Percentiles rank a stretch among this genome's conserved stretches.
Conservation (phyloP, 2,329 filamentous ascomycete genomes). For the Xylariaceae sp. region DNA sequence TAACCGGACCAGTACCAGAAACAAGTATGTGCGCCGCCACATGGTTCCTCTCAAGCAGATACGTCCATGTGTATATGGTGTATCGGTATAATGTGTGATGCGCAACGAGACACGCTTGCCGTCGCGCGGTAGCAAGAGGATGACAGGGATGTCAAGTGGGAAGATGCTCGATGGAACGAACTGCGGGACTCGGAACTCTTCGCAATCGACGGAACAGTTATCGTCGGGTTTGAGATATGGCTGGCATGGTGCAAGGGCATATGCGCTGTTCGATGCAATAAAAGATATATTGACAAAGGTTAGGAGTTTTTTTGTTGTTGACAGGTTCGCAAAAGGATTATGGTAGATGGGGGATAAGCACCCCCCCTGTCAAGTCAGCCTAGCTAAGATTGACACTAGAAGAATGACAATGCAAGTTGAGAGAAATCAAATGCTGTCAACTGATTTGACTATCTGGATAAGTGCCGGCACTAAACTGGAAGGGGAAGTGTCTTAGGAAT, state of each 20-base stretch:
- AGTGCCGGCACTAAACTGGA: no score
- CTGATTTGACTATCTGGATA: constrained; percentile 9
- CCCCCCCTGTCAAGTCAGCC: constrained; percentile 21
- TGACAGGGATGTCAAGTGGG: constrained; percentile 9
- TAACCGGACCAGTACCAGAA: constrained; percentile 84
- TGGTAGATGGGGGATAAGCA: not conserved
- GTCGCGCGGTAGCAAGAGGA: constrained; percentile 12
- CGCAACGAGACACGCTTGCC: constrained; percentile 13
- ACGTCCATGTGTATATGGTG: constrained; percentile 27
- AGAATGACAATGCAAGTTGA: constrained; percentile 2
- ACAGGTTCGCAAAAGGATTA: constrained; percentile 20
- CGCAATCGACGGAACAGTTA: constrained; percentile 12
- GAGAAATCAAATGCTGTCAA: constrained; percentile 19
- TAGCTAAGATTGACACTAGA: not conserved
- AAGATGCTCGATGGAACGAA: not conserved
- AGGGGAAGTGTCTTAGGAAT: no score
- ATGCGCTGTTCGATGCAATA: not conserved
- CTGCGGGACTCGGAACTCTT: constrained; percentile 19
- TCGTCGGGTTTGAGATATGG: constrained; percentile 8
- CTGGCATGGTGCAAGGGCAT: constrained; percentile 15
- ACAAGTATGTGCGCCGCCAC: constrained; percentile 90
- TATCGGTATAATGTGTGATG: constrained; percentile 18
- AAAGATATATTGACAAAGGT: not conserved
- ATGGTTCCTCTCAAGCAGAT: constrained; percentile 55
- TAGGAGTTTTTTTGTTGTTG: constrained; percentile 9